Evolutionary conservation across 495 filamentous ascomycete genomes (phyloP).

Genomic region (Articulospora tetracladia): DNA sequence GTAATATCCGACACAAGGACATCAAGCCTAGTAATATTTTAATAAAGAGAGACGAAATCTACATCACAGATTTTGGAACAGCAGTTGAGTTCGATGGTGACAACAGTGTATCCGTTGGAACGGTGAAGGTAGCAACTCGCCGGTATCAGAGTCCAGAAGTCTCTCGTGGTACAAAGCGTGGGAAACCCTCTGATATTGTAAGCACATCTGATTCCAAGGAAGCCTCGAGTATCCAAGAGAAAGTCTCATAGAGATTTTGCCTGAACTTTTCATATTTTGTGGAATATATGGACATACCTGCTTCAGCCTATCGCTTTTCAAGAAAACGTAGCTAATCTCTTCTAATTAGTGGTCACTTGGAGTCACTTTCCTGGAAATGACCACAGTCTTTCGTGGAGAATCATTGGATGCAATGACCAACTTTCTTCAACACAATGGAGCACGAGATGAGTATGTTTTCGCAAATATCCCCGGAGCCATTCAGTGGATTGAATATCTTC

Average conservation of each 20-base stretch:
- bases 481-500: background rate
- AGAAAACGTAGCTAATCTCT: background rate
- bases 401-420: background rate
- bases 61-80: constrained; percentile 43
- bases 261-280: too few species aligned
- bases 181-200: constrained; percentile 57
- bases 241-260: too few species aligned
- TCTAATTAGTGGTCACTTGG: background rate
- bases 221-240: too few species aligned
- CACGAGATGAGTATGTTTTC: background rate
- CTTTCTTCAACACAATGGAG: background rate
- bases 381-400: background rate
- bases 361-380: background rate
- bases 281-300: too few species aligned
- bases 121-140: constrained; percentile 29
- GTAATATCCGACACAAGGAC: constrained; percentile 39
- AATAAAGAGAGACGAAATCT: constrained; percentile 30
- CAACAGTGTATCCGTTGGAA: constrained; percentile 33
- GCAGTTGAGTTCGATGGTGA: constrained; percentile 26
- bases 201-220: too few species aligned
- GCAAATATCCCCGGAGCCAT: background rate
- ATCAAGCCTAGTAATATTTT: constrained; percentile 47
- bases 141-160: constrained; percentile 46
- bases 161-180: constrained; percentile 30
- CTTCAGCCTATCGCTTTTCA: too few species aligned